phyloP scores from a whole-genome alignment of 768 basidiomycete genomes.

The Boletus pseudopeckii region DNA sequence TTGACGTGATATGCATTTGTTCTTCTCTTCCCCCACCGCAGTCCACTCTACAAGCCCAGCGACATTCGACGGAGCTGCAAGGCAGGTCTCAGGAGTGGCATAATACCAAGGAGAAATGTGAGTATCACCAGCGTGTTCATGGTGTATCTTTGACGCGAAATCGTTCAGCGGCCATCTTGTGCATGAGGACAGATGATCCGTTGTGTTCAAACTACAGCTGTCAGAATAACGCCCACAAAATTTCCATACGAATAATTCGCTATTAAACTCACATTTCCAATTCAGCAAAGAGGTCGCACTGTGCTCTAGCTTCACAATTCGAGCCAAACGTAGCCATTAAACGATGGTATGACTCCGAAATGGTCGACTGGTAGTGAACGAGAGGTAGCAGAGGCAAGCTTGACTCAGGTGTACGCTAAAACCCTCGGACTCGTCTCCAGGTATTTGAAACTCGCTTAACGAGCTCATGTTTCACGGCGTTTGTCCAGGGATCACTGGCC shows the following conservation, averaged over 20 bases:
- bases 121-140: not conserved
- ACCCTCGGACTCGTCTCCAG: constrained; percentile 17
- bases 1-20: constrained; percentile 1
- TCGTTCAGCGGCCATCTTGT: not conserved
- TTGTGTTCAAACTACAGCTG: not conserved
- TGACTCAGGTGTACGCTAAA: constrained; percentile 11
- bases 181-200: constrained; percentile 8
- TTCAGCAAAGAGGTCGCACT: constrained; percentile 2
- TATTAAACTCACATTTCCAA: constrained; percentile 23
- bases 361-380: not conserved
- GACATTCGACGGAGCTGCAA: not conserved
- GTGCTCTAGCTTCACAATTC: constrained; percentile 9
- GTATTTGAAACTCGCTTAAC: constrained; percentile 19
- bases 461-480: constrained; percentile 6
- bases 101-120: constrained; percentile 6
- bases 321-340: constrained; percentile 2
- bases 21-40: constrained; percentile 8
- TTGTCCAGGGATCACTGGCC: not conserved
- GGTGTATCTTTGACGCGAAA: not conserved
- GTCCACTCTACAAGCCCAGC: constrained; percentile 4
- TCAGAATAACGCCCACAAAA: constrained; percentile 3
- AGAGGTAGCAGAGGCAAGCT: not conserved
- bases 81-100: not conserved
- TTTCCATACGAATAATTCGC: not conserved
- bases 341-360: not conserved